These are phyloP conservation scores for Cystobasidium pallidum DNA, from an alignment of 1,284 basidiomycete species.

Conservation along the genomic window DNA sequence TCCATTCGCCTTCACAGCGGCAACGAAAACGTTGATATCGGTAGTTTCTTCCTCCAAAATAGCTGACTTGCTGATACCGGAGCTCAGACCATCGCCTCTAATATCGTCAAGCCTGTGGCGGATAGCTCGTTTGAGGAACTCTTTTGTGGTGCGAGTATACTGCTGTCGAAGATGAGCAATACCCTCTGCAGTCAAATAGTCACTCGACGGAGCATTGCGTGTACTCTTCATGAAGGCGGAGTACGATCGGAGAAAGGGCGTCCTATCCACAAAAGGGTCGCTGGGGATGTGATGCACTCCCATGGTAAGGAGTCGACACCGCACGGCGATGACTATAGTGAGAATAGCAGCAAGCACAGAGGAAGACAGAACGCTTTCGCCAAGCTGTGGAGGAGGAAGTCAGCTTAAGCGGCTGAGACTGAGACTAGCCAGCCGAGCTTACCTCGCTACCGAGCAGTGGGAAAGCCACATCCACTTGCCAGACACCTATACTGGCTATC, in stretches of 20 bases:
- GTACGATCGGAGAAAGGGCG: slow-evolving; percentile 28
- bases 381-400: slow-evolving; percentile 1
- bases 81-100: slow-evolving; percentile 24
- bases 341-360: slow-evolving; percentile 35
- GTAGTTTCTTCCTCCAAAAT: slow-evolving; percentile 38
- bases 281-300: slow-evolving; percentile 38
- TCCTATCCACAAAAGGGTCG: slow-evolving; percentile 40
- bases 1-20: slow-evolving; percentile 19
- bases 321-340: slow-evolving; percentile 36
- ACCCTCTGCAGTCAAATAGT: slow-evolving; percentile 18
- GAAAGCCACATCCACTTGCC: slow-evolving; percentile 34
- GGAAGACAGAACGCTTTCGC: slow-evolving; percentile 25
- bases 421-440: background rate
- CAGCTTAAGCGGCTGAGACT: background rate
- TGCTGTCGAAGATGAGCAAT: slow-evolving; percentile 25
- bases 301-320: slow-evolving; percentile 29
- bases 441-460: slow-evolving; percentile 29
- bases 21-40: slow-evolving; percentile 31
- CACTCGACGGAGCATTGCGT: slow-evolving; percentile 13
- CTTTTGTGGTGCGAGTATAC: slow-evolving; percentile 31
- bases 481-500: slow-evolving; percentile 24
- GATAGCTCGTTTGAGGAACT: slow-evolving; percentile 39
- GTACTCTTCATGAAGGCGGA: slow-evolving; percentile 20
- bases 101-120: slow-evolving; percentile 39
- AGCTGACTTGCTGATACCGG: slow-evolving; percentile 23